Evolutionary conservation across 805 yeast genomes (phyloP), one percentile per base, ranked within the genome.

Genomic region (Candida chauliodis): DNA sequence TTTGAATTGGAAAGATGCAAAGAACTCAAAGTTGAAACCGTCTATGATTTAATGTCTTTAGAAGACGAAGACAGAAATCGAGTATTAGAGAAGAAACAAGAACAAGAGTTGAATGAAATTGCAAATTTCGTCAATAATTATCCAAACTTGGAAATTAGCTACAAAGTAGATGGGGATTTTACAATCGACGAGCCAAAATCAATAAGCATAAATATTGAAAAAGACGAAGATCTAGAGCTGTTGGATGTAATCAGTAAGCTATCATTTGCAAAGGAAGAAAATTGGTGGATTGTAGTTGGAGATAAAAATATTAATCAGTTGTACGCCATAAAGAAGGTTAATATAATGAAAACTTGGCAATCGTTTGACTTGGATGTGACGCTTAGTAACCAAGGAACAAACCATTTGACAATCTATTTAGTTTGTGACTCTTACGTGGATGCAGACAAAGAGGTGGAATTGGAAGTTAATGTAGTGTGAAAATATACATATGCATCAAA

Each of bases 351-450:
- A 43, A 79, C 79, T 43, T 55, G 58, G 1, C 85, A 81, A 52
- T 52, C 58, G 3, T 68, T 81, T 11, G 64, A 62, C 5, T 45
- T 91, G 30, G 74, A 71, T 19, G 76, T 85, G 43, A 63, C 77
- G 0, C 51, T 87, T 8, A 79, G 86, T 0, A 69, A 61, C 3
- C 56, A 75, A 3, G 96, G 96, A 0, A 55, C 65, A 4, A 84
- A 81, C 39, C 54, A 70, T 13, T 59, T 90, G 18, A 75, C 80
- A 0, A 63, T 88, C 1, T 90, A 95, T 95, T 80, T 91, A 52
- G 76, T 90, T 55, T 84, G 96, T 61, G 97, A 90, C 52, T 81
- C 95, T 0, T 91, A 90, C 51, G 52, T 87, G n/a, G 98, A 90
- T 54, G 95, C 89, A 2, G 99, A 91, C 55, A 86, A 85, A 56